These are phyloP conservation scores for Coniochaeta hoffmannii DNA, from an alignment of 2,329 filamentous ascomycete genomes.

Conservation along the genomic window DNA sequence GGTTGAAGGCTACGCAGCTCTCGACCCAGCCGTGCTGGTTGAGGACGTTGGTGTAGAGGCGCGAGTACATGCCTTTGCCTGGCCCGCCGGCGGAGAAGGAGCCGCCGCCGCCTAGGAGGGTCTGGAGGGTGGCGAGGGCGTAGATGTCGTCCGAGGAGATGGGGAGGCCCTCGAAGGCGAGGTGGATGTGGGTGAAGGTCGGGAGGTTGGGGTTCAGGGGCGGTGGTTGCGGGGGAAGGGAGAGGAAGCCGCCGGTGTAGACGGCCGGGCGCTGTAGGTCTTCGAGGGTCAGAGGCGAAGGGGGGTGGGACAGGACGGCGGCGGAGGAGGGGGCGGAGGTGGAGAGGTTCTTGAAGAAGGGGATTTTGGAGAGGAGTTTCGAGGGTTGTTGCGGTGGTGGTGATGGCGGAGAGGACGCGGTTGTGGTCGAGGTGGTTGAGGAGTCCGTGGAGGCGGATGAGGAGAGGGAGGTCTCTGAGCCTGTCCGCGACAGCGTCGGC, in stretches of 20 bases:
- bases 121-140: constrained; percentile 90
- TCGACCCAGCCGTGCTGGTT: constrained; percentile 99
- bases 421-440: constrained; percentile 24
- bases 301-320: constrained; percentile 57
- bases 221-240: constrained; percentile 72
- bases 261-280: constrained; percentile 61
- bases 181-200: constrained; percentile 83
- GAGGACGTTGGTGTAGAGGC: constrained; percentile 93
- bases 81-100: constrained; percentile 96
- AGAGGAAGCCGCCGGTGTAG: constrained; percentile 92
- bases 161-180: constrained; percentile 91
- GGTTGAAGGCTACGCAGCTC: constrained; percentile 92
- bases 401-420: constrained; percentile 27
- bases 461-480: constrained; percentile 49
- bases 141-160: constrained; percentile 92
- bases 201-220: constrained; percentile 71
- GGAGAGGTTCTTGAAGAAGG: constrained; percentile 83
- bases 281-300: constrained; percentile 33
- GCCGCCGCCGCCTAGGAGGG: constrained; percentile 87
- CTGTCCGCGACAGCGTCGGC: constrained; percentile 43
- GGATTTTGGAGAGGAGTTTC: constrained; percentile 63
- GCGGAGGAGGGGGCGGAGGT: constrained; percentile 69
- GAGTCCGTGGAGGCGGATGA: constrained; percentile 12
- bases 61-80: constrained; percentile 98
- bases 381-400: constrained; percentile 42